Percentiles rank a stretch among this genome's conserved stretches.
Evolutionary conservation across 371 early-diverging fungal species (phyloP).

Genomic region (Caulochytrium protostelioides): DNA sequence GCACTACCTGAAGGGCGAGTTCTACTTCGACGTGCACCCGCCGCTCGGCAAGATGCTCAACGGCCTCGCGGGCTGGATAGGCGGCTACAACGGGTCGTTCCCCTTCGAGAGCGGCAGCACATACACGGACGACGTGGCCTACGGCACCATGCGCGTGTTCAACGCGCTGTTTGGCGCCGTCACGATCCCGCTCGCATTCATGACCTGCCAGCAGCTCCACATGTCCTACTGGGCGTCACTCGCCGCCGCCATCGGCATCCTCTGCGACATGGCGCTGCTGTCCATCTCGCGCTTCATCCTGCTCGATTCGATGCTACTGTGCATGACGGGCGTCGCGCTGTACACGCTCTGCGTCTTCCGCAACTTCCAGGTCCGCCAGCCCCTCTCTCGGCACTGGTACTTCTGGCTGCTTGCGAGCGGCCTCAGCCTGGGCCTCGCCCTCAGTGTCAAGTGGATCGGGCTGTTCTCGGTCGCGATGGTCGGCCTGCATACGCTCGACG

Average conservation of each 20-base stretch:
- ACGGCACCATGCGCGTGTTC: conserved; percentile 78
- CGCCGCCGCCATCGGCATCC: conserved; percentile 39
- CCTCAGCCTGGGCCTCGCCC: conserved; percentile 49
- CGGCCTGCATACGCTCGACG: conserved; percentile 83
- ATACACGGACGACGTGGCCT: conserved; percentile 74
- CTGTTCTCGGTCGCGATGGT: conserved; percentile 84
- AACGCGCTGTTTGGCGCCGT: conserved; percentile 77
- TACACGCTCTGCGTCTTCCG: conserved; percentile 55
- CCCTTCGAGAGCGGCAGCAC: conserved; percentile 64
- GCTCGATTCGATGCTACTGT: conserved; percentile 91
- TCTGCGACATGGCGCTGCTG: conserved; percentile 68
- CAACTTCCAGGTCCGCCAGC: conserved; percentile 39
- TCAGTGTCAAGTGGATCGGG: conserved; percentile 98
- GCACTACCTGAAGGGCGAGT: conserved; percentile 76
- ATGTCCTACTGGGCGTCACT: too few relatives aligned
- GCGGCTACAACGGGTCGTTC: conserved; percentile 76
- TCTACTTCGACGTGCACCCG: conserved; percentile 99
- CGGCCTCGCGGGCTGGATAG: conserved; percentile 72
- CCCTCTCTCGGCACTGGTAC: conserved; percentile 71
- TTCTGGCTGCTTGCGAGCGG: conserved; percentile 74
- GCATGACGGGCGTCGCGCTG: conserved; percentile 67
- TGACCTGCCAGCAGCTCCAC: conserved; percentile 57
- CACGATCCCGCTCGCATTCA: conserved; percentile 83
- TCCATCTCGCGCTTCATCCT: conserved; percentile 90
- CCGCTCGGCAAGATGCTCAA: conserved; percentile 97